A percentile compares a stretch with the other conserved stretches of the same genome.
Evolutionary conservation across 306 rosid genomes (phyloP).

Genomic region (Pachyrhizus erosus): DNA sequence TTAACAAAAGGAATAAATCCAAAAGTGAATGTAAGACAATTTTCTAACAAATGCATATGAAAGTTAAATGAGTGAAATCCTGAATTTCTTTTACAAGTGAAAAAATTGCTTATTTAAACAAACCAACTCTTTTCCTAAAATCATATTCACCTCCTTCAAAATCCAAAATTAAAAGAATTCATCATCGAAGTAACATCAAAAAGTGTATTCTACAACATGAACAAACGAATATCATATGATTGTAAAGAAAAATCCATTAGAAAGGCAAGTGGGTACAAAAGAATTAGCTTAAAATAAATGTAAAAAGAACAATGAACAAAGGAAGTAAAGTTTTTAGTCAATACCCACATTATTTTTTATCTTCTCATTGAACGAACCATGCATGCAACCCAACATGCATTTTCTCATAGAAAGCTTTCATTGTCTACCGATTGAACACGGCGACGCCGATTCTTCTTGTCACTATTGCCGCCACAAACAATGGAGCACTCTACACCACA

Average conservation of each 20-base stretch:
- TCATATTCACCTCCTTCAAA: neutral
- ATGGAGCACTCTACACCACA: conserved; percentile 89
- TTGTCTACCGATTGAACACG: conserved; percentile 53
- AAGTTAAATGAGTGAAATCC: neutral
- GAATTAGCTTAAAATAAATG: neutral
- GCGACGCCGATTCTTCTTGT: conserved; percentile 44
- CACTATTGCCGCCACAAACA: conserved; percentile 80
- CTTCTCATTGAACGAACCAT: neutral
- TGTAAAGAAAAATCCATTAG: neutral
- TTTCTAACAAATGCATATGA: neutral
- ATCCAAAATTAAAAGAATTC: neutral
- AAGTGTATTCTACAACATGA: neutral
- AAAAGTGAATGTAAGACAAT: neutral
- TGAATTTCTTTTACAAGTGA: neutral
- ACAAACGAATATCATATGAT: neutral
- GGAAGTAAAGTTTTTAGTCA: neutral
- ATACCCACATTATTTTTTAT: neutral
- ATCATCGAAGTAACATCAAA: neutral
- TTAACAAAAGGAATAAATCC: neutral
- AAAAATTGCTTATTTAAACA: neutral
- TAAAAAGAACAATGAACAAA: neutral
- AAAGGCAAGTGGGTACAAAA: neutral
- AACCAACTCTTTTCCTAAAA: neutral
- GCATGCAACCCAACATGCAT: neutral
- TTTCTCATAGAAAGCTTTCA: conserved; percentile 47